These are phyloP conservation scores for Ogataea populi-albae DNA, from an alignment of 805 yeast genomes.

Conservation along the genomic window DNA sequence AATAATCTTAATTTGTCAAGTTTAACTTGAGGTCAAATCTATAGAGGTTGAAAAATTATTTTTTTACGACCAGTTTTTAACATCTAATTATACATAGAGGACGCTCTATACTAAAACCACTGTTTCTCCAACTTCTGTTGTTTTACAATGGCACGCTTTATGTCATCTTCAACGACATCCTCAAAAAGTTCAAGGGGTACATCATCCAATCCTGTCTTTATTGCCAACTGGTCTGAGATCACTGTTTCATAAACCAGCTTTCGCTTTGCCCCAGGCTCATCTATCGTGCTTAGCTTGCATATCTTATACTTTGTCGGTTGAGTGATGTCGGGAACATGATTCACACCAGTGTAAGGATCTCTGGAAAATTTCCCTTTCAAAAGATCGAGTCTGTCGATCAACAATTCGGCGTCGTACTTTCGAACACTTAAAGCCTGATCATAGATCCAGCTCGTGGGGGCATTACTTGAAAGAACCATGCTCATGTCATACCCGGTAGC, in stretches of 20 bases:
- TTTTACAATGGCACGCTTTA: conserved; percentile 54
- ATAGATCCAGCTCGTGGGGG: conserved; percentile 73
- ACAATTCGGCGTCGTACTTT: conserved; percentile 62
- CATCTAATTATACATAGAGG: too few relatives aligned
- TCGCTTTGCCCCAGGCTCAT: conserved; percentile 19
- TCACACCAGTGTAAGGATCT: conserved; percentile 83
- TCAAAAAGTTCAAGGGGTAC: conserved; percentile 60
- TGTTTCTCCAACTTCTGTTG: conserved; percentile 55
- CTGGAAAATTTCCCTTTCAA: conserved; percentile 54
- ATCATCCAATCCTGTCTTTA: conserved; percentile 63
- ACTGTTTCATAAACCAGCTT: conserved; percentile 48
- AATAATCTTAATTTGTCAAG: too few relatives aligned
- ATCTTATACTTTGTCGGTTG: conserved; percentile 58
- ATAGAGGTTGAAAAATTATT: conserved; percentile 3
- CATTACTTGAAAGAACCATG: conserved; percentile 27
- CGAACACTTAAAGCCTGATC: conserved; percentile 80
- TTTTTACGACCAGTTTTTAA: conserved; percentile 5
- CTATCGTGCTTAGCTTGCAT: conserved; percentile 29
- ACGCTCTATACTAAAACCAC: too few relatives aligned
- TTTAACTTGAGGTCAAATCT: too few relatives aligned
- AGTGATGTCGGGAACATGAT: conserved; percentile 67
- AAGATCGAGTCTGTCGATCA: conserved; percentile 53
- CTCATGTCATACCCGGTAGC: conserved; percentile 39
- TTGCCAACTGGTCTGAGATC: conserved; percentile 32
- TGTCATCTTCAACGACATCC: conserved; percentile 54